Evolutionary conservation across 768 basidiomycete genomes (phyloP), one percentile per base, ranked within the genome.

Genomic region (Termitomyces eurrhizus): DNA sequence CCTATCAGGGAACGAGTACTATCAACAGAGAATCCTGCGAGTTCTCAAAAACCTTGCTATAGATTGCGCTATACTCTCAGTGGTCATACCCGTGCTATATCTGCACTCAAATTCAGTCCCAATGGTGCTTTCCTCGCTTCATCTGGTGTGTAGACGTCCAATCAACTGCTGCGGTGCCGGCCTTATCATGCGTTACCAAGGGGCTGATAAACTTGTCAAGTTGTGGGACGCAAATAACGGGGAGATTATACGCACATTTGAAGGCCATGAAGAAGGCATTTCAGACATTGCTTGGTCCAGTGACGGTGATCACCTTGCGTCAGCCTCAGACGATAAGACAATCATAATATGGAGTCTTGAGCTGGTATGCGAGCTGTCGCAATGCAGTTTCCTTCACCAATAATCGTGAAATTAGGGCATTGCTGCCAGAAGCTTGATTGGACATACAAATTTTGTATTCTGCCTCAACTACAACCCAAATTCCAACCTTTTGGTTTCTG

Each of bases 391-490:
- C 21, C 46, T 37, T 55, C 62, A 52, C 60, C 45, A 36, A 35
- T 62, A 59, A 52, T 32, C 44, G 52, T 56, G 52, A 58, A 64
- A 7, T 21, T 62, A 91, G 87, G 82, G 85, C 45, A 74, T 77
- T 42, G 74, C 80, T 60, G 81, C 86, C 7, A 90, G 88, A 62
- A 84, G 80, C 12, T 77, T 99, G 13, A 79, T 81, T 48, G 92
- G 92, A 0, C 96, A 99, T 68, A 95, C 95, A 11, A 95, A 92
- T 68, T 93, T 93, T 61, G 94, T 98, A 1, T 95, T 97, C 68
- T 95, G 94, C 64, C 81, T 98, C 24, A 91, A 93, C 68, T 98
- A 89, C 74, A 95, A 92, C 66, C 95, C 93, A 1, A 83, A 87
- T 69, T 91, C 92, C 0, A 95, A 94, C 71, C 76, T 99, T 37